A percentile compares a stretch with the other conserved stretches of the same genome.
These are phyloP conservation scores for Dentiscutata heterogama DNA, from an alignment of 371 early-diverging fungal genomes.

Conservation along the genomic window DNA sequence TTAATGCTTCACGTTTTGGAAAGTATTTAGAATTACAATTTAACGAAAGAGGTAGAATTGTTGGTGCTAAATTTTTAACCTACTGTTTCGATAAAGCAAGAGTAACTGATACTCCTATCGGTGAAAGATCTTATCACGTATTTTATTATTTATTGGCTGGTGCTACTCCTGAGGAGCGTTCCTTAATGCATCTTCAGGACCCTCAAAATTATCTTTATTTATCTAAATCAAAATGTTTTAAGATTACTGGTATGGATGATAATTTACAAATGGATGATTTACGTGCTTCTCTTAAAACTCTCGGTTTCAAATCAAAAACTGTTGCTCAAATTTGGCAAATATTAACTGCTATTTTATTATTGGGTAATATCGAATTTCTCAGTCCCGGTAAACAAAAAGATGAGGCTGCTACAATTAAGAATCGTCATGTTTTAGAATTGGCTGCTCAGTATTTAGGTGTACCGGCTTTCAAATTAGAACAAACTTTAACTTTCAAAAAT, in stretches of 20 bases:
- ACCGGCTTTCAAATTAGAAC: constrained; percentile 73
- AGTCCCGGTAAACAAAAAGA: constrained; percentile 47
- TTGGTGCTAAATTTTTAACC: constrained; percentile 86
- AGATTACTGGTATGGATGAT: constrained; percentile 57
- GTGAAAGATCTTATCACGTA: constrained; percentile 89
- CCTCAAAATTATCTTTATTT: constrained; percentile 65
- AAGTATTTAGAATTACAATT: constrained; percentile 90
- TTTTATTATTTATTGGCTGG: constrained; percentile 86
- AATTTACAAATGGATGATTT: constrained; percentile 69
- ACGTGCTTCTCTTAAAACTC: constrained; percentile 74
- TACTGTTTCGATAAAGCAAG: constrained; percentile 90
- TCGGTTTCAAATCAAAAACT: constrained; percentile 80
- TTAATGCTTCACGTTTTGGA: constrained; percentile 80
- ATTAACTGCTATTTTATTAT: constrained; percentile 81
- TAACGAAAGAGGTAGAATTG: constrained; percentile 83
- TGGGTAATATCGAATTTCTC: constrained; percentile 81
- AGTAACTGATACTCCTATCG: constrained; percentile 67
- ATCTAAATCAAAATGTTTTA: constrained; percentile 48
- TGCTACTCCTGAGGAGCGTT: constrained; percentile 66
- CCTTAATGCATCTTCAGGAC: constrained; percentile 62
- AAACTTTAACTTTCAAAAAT: constrained; percentile 71
- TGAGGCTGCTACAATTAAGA: constrained; percentile 66
- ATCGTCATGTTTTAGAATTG: constrained; percentile 73
- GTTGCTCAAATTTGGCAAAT: constrained; percentile 77
- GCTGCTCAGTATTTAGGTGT: constrained; percentile 89